Evolutionary conservation across 352 stramenopile genomes (phyloP).

Genomic region (Phytophthora lateralis): DNA sequence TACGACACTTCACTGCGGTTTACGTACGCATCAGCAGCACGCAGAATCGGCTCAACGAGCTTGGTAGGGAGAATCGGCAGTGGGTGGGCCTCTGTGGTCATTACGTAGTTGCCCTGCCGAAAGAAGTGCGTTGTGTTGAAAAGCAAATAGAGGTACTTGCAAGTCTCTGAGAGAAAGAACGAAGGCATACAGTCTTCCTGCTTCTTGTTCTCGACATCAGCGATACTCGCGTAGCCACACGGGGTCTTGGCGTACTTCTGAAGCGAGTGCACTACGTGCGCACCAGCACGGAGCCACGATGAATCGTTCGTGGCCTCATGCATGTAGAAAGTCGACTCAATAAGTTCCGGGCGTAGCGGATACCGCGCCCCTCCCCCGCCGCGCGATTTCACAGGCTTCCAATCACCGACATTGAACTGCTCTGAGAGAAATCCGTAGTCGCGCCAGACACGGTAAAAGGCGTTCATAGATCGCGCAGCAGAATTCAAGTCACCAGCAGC

Average conservation of each 20-base stretch:
- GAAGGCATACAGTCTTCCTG: constrained; percentile 98
- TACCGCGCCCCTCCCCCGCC: constrained; percentile 70
- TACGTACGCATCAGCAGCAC: constrained; percentile 20
- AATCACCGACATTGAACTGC: constrained; percentile 92
- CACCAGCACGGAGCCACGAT: constrained; percentile 81
- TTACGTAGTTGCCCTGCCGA: constrained; percentile 90
- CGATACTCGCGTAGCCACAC: constrained; percentile 94
- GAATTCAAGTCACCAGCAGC: constrained; percentile 90
- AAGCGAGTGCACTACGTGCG: constrained; percentile 84
- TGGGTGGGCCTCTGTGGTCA: constrained; percentile 97
- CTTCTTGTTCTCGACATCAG: constrained; percentile 84
- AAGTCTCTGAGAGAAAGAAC: constrained; percentile 99
- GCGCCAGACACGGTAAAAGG: constrained; percentile 95
- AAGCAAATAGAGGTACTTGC: constrained; percentile 99
- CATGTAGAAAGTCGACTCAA: constrained; percentile 97
- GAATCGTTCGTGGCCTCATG: constrained; percentile 90
- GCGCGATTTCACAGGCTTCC: constrained; percentile 64
- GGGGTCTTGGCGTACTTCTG: constrained; percentile 91
- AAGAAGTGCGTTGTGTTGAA: constrained; percentile 94
- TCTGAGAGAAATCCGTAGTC: constrained; percentile 97
- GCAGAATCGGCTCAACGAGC: constrained; percentile 50
- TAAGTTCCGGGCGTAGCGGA: constrained; percentile 96
- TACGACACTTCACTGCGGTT: constrained; percentile 16
- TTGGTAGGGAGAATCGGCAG: constrained; percentile 80
- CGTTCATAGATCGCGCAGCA: constrained; percentile 91